Conservation (phyloP, 176 grass and related monocot genomes). For the Hsuehochloa calcarea region DNA sequence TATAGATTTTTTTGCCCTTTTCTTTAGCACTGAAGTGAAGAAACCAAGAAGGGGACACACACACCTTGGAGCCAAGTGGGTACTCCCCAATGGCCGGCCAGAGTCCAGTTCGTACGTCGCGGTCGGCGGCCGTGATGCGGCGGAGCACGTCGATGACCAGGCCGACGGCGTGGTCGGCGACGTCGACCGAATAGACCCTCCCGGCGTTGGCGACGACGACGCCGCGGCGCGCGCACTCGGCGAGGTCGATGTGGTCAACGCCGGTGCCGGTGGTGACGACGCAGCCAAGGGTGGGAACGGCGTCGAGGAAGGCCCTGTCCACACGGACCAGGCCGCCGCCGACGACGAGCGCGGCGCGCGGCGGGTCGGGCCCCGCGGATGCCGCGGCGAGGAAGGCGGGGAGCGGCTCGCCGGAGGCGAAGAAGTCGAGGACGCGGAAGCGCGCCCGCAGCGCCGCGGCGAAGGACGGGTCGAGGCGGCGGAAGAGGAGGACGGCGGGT, state of each 20-base stretch:
- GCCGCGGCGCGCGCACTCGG: conserved; percentile 48
- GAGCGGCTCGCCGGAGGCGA: not conserved
- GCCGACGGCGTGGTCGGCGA: conserved; percentile 49
- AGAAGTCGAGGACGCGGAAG: conserved; percentile 32
- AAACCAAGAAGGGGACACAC: not conserved
- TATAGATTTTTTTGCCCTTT: not conserved
- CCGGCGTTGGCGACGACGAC: conserved; percentile 47
- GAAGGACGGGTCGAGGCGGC: not conserved
- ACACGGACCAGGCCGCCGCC: not conserved
- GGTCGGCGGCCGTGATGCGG: conserved; percentile 28
- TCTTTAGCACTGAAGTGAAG: too few relatives aligned
- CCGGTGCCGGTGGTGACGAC: conserved; percentile 39
- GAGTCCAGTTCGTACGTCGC: conserved; percentile 21
- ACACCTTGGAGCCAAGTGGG: conserved; percentile 43
- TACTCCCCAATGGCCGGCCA: conserved; percentile 29
- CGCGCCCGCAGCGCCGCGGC: not conserved
- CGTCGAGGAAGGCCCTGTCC: conserved; percentile 19
- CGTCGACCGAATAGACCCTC: conserved; percentile 28
- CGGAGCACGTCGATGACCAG: conserved; percentile 43
- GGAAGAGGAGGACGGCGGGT: conserved; percentile 16
- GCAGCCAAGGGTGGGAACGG: conserved; percentile 34
- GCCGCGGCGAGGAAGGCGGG: not conserved
- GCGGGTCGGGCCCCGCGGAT: conserved; percentile 6
- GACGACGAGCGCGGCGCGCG: conserved; percentile 22
- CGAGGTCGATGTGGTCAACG: conserved; percentile 53